Base-by-base conservation (phyloP, 2,329 filamentous ascomycete species). In the Fusarium clavum region DNA sequence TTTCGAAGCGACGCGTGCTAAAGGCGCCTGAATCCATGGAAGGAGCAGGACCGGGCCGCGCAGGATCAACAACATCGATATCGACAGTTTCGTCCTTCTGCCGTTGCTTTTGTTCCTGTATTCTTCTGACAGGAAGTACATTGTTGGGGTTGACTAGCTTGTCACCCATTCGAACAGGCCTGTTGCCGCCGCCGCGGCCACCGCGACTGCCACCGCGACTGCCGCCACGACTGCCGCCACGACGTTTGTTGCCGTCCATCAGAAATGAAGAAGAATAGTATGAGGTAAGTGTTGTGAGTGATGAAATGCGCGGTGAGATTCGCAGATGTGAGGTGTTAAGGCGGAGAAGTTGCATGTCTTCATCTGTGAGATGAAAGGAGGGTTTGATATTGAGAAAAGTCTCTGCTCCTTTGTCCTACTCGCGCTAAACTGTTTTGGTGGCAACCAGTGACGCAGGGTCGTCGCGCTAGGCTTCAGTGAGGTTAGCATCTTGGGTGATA, bases 1-100 rank as follows among this genome's bases (percentile, higher is more conserved):
- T 83, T 54, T 80, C 78, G 71, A 87, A 87, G 44, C 81, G 77
- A 34, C 82, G 82, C 6, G 82, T 20, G 14, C 18, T 2, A 56
- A 43, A 16, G 45, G 44, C n/a, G 22, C 29, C 9, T 38, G 45
- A 25, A 16, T 45, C 49, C 18, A 14, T 34, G 25, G 40, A 10
- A 14, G 25, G 25, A 14, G 32, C 18, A 7, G 24, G 18, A 1
- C 55, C 18, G 3, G 68, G 45, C 18, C n/a, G 18, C 10, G 34
- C 34, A 7, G 34, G 34, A 11, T 18, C 18, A n/a, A n/a, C 18
- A n/a, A 38, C 5, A 6, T 38, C 18, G 18, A 38, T n/a, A 38
- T 38, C 34, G 6, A n/a, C 34, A 18, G 34, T 38, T 38, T 38
- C 34, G 4, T 38, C 10, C 18, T 38, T 38, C 18, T 38, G 34